A percentile compares a stretch with the other conserved stretches of the same genome.
These are phyloP conservation scores for Obelidium mucronatum DNA, from an alignment of 192 early-diverging fungal species.

Conservation along the genomic window DNA sequence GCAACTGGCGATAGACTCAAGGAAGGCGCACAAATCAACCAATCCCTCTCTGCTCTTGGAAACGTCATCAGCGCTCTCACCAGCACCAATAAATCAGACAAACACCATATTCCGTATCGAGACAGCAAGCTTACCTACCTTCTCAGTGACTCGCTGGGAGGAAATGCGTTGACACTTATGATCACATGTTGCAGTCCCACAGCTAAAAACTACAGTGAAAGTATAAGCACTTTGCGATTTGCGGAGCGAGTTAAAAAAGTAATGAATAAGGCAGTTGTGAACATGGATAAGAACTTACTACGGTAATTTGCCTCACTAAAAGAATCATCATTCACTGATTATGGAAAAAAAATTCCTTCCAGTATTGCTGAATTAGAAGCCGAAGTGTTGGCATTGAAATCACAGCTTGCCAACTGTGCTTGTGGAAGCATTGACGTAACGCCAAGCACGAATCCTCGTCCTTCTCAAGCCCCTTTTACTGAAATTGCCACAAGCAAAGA, in stretches of 20 bases:
- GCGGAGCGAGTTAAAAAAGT: slow-evolving; percentile 55
- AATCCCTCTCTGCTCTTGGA: slow-evolving; percentile 76
- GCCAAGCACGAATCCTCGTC: too few relatives aligned
- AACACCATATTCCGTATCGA: slow-evolving; percentile 51
- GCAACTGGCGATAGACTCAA: slow-evolving; percentile 83
- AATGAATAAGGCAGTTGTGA: slow-evolving; percentile 46
- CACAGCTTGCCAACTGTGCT: slow-evolving; percentile 36
- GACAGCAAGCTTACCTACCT: slow-evolving; percentile 64
- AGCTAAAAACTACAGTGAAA: slow-evolving; percentile 16
- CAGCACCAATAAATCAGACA: slow-evolving; percentile 36
- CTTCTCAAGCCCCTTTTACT: too few relatives aligned
- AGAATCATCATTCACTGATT: too few relatives aligned
- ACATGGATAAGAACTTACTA: slow-evolving; percentile 49
- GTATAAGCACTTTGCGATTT: slow-evolving; percentile 43
- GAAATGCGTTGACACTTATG: slow-evolving; percentile 60
- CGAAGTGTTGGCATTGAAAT: slow-evolving; percentile 38
- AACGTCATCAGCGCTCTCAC: slow-evolving; percentile 85
- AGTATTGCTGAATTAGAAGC: slow-evolving; percentile 44
- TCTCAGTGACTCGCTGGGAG: slow-evolving; percentile 59
- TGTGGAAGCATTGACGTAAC: too few relatives aligned
- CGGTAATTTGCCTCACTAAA: too few relatives aligned
- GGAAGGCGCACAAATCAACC: slow-evolving; percentile 87
- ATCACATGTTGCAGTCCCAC: slow-evolving; percentile 25
- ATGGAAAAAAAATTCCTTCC: too few relatives aligned
- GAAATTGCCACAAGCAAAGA: too few relatives aligned